Evolutionary conservation across 306 rosid genomes (phyloP), one percentile per base, ranked within the genome.

Genomic region (Quercus gilva): DNA sequence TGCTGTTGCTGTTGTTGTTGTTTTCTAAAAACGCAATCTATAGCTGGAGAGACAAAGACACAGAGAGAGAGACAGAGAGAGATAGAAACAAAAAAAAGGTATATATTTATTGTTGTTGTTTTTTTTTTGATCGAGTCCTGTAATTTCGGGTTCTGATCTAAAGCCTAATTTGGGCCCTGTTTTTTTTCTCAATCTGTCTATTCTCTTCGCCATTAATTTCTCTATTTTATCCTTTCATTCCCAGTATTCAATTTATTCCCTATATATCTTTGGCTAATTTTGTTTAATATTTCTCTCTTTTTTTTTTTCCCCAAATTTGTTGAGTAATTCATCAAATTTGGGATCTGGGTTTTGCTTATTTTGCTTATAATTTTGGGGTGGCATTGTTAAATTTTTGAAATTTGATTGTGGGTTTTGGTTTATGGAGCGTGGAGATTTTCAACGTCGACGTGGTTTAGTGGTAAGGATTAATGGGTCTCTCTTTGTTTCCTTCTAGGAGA

Each of bases 371-470:
- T 41, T 41, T 41, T 41, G 45, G 45, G 45, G 11, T 73, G 60
- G 15, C 51, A 72, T 69, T 31, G 1, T 5, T 12, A 21, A 35
- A 25, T 81, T 61, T 43, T 53, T 37, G 10, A 79, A 17, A 23
- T 67, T 69, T 29, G 6, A 4, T 33, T 52, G 9, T 73, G 64
- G 71, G 11, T 74, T 56, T 26, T 74, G 37, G 17, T 76, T 67
- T 11, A 89, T 89, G 93, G 95, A 86, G 70, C 75, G 84, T 52
- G 79, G 86, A 73, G 89, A 87, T 81, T 83, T 58, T 81, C 86
- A 37, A 37, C 45, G 76, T 81, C 77, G 73, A 45, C 87, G 82
- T 76, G 81, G 76, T 84, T 85, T 79, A 60, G 82, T 82, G 94
- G 97, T 92, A 83, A 84, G 77, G 70, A 55, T 77, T 35, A 64